phyloP scores from a whole-genome alignment of 129 eudicot genomes.

The Daucus carota region DNA sequence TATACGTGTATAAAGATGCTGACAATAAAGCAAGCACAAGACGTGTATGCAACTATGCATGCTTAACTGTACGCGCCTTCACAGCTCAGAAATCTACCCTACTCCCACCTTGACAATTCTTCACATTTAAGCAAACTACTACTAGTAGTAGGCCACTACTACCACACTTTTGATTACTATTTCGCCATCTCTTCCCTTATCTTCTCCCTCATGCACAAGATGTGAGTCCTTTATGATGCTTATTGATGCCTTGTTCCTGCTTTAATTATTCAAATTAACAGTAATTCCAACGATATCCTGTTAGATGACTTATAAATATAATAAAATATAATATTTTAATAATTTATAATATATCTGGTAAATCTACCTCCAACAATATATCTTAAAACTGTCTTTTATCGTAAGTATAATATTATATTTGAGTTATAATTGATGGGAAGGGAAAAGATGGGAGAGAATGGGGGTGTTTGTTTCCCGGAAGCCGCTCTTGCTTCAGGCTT shows the following conservation, averaged over 20 bases:
- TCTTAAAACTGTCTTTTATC: too few species aligned
- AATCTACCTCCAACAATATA: too few species aligned
- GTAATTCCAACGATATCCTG: too few species aligned
- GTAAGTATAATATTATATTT: too few species aligned
- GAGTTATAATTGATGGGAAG: too few species aligned
- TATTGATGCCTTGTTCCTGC: neutral
- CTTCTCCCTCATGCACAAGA: neutral
- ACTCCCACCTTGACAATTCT: neutral
- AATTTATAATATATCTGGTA: too few species aligned
- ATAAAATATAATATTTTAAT: too few species aligned
- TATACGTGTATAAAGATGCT: neutral
- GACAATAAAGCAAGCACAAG: neutral
- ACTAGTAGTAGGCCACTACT: neutral
- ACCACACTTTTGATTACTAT: neutral
- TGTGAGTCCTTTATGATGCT: neutral
- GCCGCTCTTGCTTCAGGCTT: too few species aligned
- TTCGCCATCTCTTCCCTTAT: neutral
- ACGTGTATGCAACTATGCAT: conserved; percentile 3
- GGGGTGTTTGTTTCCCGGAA: too few species aligned
- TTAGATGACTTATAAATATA: too few species aligned
- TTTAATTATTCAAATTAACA: too few species aligned
- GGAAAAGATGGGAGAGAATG: too few species aligned
- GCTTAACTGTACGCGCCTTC: conserved; percentile 5
- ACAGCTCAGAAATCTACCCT: neutral
- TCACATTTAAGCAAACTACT: conserved; percentile 2